Conservation (phyloP, 2,329 filamentous ascomycete species). For the Aschersonia sp. region DNA sequence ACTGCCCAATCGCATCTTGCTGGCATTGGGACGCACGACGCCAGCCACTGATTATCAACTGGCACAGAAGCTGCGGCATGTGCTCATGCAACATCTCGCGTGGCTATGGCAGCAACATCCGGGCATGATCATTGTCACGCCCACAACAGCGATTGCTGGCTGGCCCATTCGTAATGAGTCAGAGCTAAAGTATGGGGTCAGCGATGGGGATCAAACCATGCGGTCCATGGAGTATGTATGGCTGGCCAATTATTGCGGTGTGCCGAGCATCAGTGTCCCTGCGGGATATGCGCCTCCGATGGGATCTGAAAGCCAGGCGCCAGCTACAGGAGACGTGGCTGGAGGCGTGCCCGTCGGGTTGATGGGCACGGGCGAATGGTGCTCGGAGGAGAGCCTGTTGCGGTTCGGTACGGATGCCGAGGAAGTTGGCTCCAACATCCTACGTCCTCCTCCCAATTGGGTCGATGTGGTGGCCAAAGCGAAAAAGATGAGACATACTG, state of each 20-base stretch:
- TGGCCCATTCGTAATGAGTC: slow-evolving; percentile 50
- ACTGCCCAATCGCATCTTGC: slow-evolving; percentile 53
- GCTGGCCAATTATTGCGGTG: slow-evolving; percentile 69
- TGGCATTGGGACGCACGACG: slow-evolving; percentile 50
- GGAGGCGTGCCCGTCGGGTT: slow-evolving; percentile 41
- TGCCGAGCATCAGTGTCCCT: slow-evolving; percentile 60
- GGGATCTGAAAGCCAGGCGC: slow-evolving; percentile 32
- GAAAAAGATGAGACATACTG: slow-evolving; percentile 5
- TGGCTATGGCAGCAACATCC: slow-evolving; percentile 56
- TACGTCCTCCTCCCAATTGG: slow-evolving; percentile 38
- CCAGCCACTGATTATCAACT: slow-evolving; percentile 56
- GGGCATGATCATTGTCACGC: slow-evolving; percentile 63
- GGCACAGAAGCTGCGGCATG: slow-evolving; percentile 55
- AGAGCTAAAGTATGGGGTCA: slow-evolving; percentile 50
- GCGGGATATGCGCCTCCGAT: slow-evolving; percentile 53
- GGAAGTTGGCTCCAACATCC: slow-evolving; percentile 32
- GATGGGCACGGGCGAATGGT: slow-evolving; percentile 53
- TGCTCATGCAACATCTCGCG: slow-evolving; percentile 68
- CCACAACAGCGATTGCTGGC: slow-evolving; percentile 61
- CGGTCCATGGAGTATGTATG: slow-evolving; percentile 75
- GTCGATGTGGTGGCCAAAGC: slow-evolving; percentile 34
- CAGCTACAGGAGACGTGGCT: background rate
- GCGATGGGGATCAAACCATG: slow-evolving; percentile 57
- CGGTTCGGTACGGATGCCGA: slow-evolving; percentile 43
- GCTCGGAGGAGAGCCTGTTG: slow-evolving; percentile 46